phyloP scores from a whole-genome alignment of 2,329 filamentous ascomycete genomes.

The Xylaria sp. region DNA sequence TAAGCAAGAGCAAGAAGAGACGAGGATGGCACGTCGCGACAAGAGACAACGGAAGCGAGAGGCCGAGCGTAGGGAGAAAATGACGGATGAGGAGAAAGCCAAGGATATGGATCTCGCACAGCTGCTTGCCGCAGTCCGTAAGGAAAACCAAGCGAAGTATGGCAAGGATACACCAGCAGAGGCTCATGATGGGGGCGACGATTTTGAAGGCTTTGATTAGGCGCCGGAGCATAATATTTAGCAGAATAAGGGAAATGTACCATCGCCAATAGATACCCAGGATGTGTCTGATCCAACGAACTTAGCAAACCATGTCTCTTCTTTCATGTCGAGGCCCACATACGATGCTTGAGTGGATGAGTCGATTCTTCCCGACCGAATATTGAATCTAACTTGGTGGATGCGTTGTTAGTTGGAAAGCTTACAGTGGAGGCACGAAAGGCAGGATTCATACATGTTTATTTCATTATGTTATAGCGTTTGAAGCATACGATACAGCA shows the following conservation, averaged over 20 bases:
- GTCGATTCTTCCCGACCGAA: neutral
- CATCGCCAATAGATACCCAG: slow-evolving; percentile 26
- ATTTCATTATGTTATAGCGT: slow-evolving; percentile 32
- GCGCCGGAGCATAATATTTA: neutral
- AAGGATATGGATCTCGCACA: slow-evolving; percentile 71
- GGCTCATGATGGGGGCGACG: slow-evolving; percentile 54
- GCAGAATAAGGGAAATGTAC: neutral
- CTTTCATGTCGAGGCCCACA: neutral
- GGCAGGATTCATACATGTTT: slow-evolving; percentile 11
- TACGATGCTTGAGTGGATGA: neutral
- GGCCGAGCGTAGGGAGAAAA: slow-evolving; percentile 68
- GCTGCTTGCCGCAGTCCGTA: slow-evolving; percentile 73
- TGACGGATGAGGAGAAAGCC: slow-evolving; percentile 77
- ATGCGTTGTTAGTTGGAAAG: neutral
- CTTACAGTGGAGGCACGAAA: neutral
- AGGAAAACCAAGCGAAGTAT: slow-evolving; percentile 62
- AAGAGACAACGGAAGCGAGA: slow-evolving; percentile 73
- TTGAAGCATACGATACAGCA: neutral
- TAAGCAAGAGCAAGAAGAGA: slow-evolving; percentile 73
- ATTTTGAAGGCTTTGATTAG: slow-evolving; percentile 69
- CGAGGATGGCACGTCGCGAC: slow-evolving; percentile 70
- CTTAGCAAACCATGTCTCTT: neutral
- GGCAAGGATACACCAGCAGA: slow-evolving; percentile 46
- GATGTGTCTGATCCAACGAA: slow-evolving; percentile 10
- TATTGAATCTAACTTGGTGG: neutral